A percentile compares a stretch with the other conserved stretches of the same genome.
Conservation (phyloP, 176 grass and related monocot species). For the Saccharum spontaneum region DNA sequence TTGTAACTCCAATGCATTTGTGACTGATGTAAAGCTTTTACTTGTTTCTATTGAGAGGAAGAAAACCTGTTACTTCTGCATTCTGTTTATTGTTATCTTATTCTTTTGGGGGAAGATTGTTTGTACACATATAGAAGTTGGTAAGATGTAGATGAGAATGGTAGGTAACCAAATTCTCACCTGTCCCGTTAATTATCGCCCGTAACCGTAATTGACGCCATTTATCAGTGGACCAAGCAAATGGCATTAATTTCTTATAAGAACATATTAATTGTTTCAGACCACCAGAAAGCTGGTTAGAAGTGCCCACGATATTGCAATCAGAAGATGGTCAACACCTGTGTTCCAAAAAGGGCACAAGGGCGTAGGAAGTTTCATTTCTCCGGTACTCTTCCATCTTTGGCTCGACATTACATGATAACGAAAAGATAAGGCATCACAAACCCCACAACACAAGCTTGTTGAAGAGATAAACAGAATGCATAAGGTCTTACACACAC, state of each 20-base stretch:
- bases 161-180: background rate
- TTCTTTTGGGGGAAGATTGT: background rate
- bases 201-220: background rate
- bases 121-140: background rate
- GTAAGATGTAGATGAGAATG: background rate
- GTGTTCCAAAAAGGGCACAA: background rate
- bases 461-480: background rate
- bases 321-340: background rate
- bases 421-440: background rate
- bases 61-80: background rate
- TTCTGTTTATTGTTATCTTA: background rate
- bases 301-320: background rate
- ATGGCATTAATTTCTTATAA: background rate
- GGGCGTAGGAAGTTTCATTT: slow-evolving; percentile 6
- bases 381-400: slow-evolving; percentile 6
- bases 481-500: background rate
- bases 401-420: background rate
- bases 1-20: background rate
- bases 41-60: background rate
- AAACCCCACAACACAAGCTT: slow-evolving; percentile 14
- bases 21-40: background rate
- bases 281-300: background rate
- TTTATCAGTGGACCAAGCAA: background rate
- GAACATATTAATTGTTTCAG: background rate
- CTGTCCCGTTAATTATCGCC: background rate